A percentile compares a stretch with the other conserved stretches of the same genome.
Conservation (phyloP, 768 basidiomycete genomes). For the Russula sp. region DNA sequence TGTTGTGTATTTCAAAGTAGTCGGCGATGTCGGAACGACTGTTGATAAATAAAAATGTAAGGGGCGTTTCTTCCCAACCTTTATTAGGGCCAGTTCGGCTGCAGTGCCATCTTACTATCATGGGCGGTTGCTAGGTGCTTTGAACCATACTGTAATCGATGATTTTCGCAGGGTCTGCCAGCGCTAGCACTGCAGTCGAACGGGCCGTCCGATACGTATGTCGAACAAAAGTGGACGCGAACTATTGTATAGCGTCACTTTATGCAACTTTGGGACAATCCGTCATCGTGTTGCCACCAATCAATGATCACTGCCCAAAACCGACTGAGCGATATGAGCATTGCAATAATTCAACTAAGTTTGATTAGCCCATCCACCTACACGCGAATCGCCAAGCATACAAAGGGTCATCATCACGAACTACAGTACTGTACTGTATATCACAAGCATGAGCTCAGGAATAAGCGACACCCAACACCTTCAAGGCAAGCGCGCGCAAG, state of each 20-base stretch:
- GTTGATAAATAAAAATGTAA: not conserved
- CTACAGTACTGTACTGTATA: no score
- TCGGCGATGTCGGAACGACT: not conserved
- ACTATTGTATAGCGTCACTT: no score
- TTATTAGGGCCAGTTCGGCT: no score
- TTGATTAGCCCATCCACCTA: not conserved
- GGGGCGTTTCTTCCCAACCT: not conserved
- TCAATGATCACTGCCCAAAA: not conserved
- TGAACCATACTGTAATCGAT: no score
- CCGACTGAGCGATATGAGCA: not conserved
- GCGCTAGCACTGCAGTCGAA: no score
- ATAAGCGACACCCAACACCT: slow-evolving; percentile 68
- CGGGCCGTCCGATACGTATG: no score
- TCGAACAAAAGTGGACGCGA: no score
- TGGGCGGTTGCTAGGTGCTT: no score
- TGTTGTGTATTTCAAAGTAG: slow-evolving; percentile 5
- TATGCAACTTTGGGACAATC: not conserved
- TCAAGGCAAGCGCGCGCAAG: slow-evolving; percentile 74
- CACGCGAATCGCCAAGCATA: not conserved
- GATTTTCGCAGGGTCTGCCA: no score
- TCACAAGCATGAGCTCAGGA: slow-evolving; percentile 6
- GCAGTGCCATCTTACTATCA: no score
- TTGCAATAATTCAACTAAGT: not conserved
- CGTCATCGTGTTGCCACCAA: not conserved
- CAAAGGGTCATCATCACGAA: not conserved